These are phyloP conservation scores for Pseudoturritis turrita DNA, from an alignment of 345 rosid genomes.

Conservation along the genomic window DNA sequence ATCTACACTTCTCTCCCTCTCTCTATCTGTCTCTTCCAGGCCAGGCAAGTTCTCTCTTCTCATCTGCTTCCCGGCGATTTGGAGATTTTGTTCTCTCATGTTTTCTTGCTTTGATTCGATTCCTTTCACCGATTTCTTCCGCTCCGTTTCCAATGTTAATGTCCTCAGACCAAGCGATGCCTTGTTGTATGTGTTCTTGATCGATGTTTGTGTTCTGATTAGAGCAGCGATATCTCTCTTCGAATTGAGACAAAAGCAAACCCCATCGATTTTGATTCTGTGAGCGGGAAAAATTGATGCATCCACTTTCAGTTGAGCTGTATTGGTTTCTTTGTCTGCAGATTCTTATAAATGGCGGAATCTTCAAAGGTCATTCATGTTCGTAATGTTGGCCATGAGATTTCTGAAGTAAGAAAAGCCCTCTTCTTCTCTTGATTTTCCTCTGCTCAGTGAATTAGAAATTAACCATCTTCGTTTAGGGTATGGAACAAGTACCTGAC, in stretches of 20 bases:
- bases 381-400: conserved; percentile 96
- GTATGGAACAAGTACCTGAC: too few species aligned
- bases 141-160: neutral
- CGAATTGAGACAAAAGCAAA: neutral
- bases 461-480: neutral
- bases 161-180: too few species aligned
- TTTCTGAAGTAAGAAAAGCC: conserved; percentile 70
- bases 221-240: neutral
- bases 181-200: neutral
- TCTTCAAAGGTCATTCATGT: conserved; percentile 96
- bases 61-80: neutral
- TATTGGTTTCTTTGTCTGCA: conserved; percentile 19
- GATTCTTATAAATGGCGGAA: conserved; percentile 62
- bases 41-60: conserved; percentile 22
- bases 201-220: neutral
- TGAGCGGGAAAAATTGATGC: neutral
- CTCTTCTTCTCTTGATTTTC: neutral
- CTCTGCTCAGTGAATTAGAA: neutral
- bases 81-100: neutral
- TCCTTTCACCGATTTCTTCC: neutral
- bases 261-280: neutral
- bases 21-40: conserved; percentile 16
- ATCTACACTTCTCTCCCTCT: conserved; percentile 19
- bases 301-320: too few species aligned
- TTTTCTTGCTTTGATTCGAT: neutral